Evolutionary conservation across 345 rosid species (phyloP).

Genomic region (Lumnitzera racemosa): DNA sequence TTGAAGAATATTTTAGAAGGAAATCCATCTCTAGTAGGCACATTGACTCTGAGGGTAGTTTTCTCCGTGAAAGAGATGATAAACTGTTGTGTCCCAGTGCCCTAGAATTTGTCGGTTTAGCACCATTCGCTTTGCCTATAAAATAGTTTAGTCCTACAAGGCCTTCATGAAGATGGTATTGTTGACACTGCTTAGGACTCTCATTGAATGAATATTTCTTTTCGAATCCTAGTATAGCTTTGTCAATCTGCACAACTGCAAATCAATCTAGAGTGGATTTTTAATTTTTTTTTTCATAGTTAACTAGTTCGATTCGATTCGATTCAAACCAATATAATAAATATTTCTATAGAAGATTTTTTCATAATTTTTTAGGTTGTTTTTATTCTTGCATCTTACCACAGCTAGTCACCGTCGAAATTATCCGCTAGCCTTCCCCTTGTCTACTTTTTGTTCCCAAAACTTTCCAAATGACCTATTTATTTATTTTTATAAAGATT

Average conservation of each 20-base stretch:
- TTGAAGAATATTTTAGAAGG: constrained; percentile 88
- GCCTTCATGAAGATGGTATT: constrained; percentile 62
- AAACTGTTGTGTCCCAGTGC: constrained; percentile 88
- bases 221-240: constrained; percentile 63
- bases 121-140: constrained; percentile 48
- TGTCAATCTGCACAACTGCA: constrained; percentile 53
- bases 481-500: no score
- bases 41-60: constrained; percentile 48
- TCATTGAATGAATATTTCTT: constrained; percentile 78
- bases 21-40: constrained; percentile 71
- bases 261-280: constrained; percentile 49
- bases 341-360: no score
- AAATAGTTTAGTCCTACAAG: constrained; percentile 73
- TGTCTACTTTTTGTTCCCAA: no score
- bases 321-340: no score
- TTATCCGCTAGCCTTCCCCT: no score
- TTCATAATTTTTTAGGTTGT: no score
- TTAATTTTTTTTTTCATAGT: no score
- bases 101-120: constrained; percentile 51
- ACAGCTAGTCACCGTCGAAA: no score
- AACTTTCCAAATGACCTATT: no score
- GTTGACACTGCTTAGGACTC: constrained; percentile 29
- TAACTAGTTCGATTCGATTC: no score
- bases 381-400: no score
- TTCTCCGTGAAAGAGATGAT: constrained; percentile 80